Evolutionary conservation across 768 basidiomycete genomes (phyloP), one percentile per base, ranked within the genome.

Genomic region (Trametes cinnabarina): DNA sequence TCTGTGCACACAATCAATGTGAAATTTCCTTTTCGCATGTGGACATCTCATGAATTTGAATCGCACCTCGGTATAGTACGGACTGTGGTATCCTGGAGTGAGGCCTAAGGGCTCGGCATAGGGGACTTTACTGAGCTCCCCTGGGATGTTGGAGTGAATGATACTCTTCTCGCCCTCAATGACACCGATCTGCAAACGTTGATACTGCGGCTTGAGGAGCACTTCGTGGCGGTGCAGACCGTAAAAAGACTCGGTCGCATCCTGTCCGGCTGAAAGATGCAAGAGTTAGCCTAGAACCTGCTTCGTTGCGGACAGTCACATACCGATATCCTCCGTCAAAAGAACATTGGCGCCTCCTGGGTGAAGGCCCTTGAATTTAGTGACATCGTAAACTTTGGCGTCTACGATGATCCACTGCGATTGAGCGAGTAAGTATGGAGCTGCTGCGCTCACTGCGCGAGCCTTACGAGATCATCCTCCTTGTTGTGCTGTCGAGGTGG

Each of bases 81-180:
- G 88, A 56, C 81, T 84, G 66, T 86, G 77, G 75, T 84, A 94
- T 17, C 86, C 88, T 3, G 77, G 62, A 0, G 79, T 75, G 51
- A 94, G 72, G 90, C 93, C 96, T 2, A 84, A 87, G 4, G 94
- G 90, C 68, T 97, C 94, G 0, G 85, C 92, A 71, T 94, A 96
- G 0, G 95, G 94, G 0, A 96, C 87, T 39, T 76, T 74, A 62
- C 88, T 90, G 48, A 90, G 64, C 51, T 78, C 80, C 15, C 91
- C 93, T 6, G 73, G 66, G 17, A 73, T 69, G 19, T 76, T 79
- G 26, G 76, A 69, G 47, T 76, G 67, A 43, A 92, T 81, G 56
- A 76, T 68, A 20, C 78, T 78, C 65, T 80, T 71, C 74, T 89
- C 79, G 44, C 84, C 91, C 47, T 79, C 75, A 55, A 95, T 77